phyloP scores from a whole-genome alignment of 345 rosid species.

The Lumnitzera racemosa region DNA sequence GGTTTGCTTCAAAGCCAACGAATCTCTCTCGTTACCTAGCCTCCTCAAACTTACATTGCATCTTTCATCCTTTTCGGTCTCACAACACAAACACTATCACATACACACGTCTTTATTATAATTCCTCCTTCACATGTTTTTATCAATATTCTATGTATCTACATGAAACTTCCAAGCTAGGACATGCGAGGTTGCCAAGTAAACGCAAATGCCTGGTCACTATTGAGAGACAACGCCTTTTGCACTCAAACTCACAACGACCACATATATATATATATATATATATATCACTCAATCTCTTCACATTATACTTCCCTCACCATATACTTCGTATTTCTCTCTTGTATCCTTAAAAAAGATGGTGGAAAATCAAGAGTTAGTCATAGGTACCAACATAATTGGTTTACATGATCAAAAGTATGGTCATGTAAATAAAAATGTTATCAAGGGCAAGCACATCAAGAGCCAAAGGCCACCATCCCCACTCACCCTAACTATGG shows the following conservation, averaged over 20 bases:
- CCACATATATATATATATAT: not conserved
- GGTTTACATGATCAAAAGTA: not conserved
- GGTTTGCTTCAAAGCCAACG: constrained; percentile 69
- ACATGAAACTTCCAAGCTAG: constrained; percentile 23
- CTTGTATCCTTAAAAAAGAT: not conserved
- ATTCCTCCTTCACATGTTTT: not conserved
- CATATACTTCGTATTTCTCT: no score
- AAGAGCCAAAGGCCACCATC: constrained; percentile 55
- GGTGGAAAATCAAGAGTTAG: constrained; percentile 27
- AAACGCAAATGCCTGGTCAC: constrained; percentile 7
- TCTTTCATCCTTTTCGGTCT: not conserved
- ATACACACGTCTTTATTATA: not conserved
- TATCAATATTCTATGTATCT: not conserved
- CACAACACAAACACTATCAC: not conserved
- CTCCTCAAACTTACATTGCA: constrained; percentile 1
- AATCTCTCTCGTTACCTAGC: constrained; percentile 25
- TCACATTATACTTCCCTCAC: no score
- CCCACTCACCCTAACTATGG: constrained; percentile 27
- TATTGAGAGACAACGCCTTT: constrained; percentile 6
- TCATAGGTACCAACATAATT: constrained; percentile 5
- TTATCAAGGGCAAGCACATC: constrained; percentile 59
- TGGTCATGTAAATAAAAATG: not conserved
- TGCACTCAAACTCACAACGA: constrained; percentile 10
- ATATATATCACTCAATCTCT: constrained; percentile 1
- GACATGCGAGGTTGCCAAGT: constrained; percentile 36